These are phyloP conservation scores for Brassica balearica DNA, from an alignment of 441 rosid genomes.

Conservation along the genomic window DNA sequence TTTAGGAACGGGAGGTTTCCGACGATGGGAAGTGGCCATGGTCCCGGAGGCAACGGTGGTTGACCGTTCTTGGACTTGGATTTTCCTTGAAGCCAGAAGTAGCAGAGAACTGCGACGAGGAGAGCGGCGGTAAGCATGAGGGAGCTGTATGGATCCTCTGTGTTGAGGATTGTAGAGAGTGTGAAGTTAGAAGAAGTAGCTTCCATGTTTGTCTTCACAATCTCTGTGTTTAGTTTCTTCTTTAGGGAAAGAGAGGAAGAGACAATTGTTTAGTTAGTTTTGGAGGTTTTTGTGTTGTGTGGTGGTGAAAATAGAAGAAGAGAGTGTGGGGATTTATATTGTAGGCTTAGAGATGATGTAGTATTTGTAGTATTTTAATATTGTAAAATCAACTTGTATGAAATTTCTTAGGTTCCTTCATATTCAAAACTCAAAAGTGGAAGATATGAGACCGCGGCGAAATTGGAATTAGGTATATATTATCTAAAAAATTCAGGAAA, in stretches of 20 bases:
- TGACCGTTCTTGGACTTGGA: constrained; percentile 22
- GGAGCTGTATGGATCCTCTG: constrained; percentile 25
- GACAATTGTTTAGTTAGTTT: background rate
- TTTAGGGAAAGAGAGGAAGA: background rate
- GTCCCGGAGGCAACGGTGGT: constrained; percentile 62
- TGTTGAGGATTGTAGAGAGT: constrained; percentile 25
- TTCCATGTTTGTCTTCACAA: constrained; percentile 23
- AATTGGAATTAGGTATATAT: constrained; percentile 13
- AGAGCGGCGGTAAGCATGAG: constrained; percentile 20
- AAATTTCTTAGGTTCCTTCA: constrained; percentile 34
- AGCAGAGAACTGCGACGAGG: constrained; percentile 30
- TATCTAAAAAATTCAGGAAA: background rate
- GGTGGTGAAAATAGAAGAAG: constrained; percentile 22
- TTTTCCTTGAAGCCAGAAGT: constrained; percentile 33
- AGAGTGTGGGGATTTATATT: constrained; percentile 36
- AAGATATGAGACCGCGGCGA: constrained; percentile 31
- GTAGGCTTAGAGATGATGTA: too few relatives aligned
- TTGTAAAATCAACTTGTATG: background rate
- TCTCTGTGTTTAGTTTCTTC: background rate
- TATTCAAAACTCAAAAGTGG: constrained; percentile 22
- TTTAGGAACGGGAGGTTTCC: constrained; percentile 79
- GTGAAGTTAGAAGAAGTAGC: constrained; percentile 9
- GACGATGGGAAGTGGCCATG: constrained; percentile 58
- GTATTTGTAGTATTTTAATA: background rate
- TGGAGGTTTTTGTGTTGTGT: constrained; percentile 24